phyloP scores from a whole-genome alignment of 129 eudicot genomes.

The Escallonia herrerae region DNA sequence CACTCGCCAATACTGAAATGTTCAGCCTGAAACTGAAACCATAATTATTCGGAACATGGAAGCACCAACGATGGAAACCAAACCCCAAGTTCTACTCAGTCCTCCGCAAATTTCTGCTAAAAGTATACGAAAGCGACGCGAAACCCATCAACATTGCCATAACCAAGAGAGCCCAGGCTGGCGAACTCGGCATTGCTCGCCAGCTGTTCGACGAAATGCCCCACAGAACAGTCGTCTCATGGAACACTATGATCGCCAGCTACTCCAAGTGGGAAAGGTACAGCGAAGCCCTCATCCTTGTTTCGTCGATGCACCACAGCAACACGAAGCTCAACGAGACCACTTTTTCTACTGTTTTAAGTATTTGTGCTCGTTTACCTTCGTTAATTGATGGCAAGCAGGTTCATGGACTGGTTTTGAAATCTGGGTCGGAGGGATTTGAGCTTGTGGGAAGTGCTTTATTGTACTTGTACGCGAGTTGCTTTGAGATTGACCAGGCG shows the following conservation, averaged over 20 bases:
- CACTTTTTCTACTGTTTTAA: slow-evolving; percentile 35
- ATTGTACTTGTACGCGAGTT: slow-evolving; percentile 46
- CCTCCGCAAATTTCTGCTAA: not conserved
- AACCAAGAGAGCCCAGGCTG: slow-evolving; percentile 14
- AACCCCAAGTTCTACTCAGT: not conserved
- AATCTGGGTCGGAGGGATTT: slow-evolving; percentile 36
- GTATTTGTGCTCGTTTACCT: slow-evolving; percentile 43
- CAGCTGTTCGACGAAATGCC: slow-evolving; percentile 59
- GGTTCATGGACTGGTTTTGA: slow-evolving; percentile 52
- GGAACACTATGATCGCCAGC: slow-evolving; percentile 62
- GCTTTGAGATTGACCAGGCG: slow-evolving; percentile 35
- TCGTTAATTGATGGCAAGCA: slow-evolving; percentile 31
- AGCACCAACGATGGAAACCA: slow-evolving; percentile 18
- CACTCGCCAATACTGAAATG: too few species aligned
- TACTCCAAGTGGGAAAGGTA: slow-evolving; percentile 41
- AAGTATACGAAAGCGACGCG: slow-evolving; percentile 2
- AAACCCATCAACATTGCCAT: slow-evolving; percentile 37
- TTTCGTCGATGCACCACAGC: slow-evolving; percentile 44
- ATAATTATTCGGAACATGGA: slow-evolving; percentile 17
- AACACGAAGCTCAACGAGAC: slow-evolving; percentile 38
- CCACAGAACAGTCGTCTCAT: slow-evolving; percentile 46
- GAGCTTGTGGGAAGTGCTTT: slow-evolving; percentile 54
- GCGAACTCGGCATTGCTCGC: slow-evolving; percentile 48
- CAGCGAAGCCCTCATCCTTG: slow-evolving; percentile 35
- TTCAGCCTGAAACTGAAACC: not conserved